phyloP scores from a whole-genome alignment of 176 grass and related monocot genomes.

The Musa acuminata region DNA sequence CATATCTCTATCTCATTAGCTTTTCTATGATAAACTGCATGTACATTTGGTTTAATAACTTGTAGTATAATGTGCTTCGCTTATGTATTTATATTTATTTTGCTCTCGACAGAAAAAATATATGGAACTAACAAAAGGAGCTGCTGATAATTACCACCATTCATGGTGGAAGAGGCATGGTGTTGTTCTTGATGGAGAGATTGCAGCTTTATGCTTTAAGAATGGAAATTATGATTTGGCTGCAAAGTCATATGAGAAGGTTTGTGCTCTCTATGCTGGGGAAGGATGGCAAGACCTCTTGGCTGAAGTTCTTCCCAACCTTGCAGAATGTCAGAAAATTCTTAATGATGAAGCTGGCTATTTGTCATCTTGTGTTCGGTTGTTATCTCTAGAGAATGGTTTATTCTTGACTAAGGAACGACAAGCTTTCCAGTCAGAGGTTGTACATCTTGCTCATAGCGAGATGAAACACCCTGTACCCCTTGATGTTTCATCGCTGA shows the following conservation, averaged over 20 bases:
- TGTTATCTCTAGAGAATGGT: slow-evolving; percentile 67
- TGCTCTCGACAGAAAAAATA: slow-evolving; percentile 61
- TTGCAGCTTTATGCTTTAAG: slow-evolving; percentile 84
- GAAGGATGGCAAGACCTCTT: slow-evolving; percentile 94
- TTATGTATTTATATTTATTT: slow-evolving; percentile 4
- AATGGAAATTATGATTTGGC: slow-evolving; percentile 73
- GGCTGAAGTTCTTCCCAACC: slow-evolving; percentile 83
- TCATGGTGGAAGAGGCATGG: slow-evolving; percentile 99
- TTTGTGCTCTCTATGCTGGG: slow-evolving; percentile 87
- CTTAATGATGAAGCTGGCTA: slow-evolving; percentile 86
- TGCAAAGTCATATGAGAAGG: slow-evolving; percentile 97
- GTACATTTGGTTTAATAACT: background rate
- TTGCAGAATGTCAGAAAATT: slow-evolving; percentile 97
- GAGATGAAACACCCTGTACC: slow-evolving; percentile 92
- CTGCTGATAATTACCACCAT: slow-evolving; percentile 88
- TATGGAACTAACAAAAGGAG: slow-evolving; percentile 98
- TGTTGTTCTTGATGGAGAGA: slow-evolving; percentile 96
- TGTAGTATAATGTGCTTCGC: background rate
- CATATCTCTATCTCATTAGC: background rate
- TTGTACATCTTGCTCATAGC: slow-evolving; percentile 84
- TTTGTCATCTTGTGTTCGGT: slow-evolving; percentile 78
- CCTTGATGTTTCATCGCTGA: slow-evolving; percentile 89
- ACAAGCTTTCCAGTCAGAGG: slow-evolving; percentile 85
- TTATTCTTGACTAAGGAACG: slow-evolving; percentile 80
- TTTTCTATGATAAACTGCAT: background rate